Percentiles rank a stretch among this genome's conserved stretches.
These are phyloP conservation scores for Trichoderma aggressivum DNA, from an alignment of 2,329 filamentous ascomycete genomes.

Conservation along the genomic window DNA sequence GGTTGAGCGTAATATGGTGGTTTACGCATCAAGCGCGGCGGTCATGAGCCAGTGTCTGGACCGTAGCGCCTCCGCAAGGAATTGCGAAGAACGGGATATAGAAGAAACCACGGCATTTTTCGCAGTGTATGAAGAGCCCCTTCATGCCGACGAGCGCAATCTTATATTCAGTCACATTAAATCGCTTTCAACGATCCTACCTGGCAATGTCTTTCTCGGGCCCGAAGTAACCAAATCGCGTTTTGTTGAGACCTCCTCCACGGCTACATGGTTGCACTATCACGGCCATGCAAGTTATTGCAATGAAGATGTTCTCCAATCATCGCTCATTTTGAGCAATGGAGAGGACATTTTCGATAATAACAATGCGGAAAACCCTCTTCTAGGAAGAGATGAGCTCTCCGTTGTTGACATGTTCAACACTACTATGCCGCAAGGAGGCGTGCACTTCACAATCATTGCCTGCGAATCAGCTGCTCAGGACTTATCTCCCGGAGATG, in stretches of 20 bases:
- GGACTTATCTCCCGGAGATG: not conserved
- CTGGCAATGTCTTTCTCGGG: not conserved
- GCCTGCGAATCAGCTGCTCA: not conserved
- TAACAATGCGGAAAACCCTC: not conserved
- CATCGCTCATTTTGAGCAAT: not conserved
- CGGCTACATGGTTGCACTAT: not conserved
- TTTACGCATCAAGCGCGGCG: not conserved
- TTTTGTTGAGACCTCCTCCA: not conserved
- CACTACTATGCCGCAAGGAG: not conserved
- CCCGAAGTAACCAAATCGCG: not conserved
- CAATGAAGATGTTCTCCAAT: not conserved
- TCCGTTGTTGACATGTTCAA: not conserved
- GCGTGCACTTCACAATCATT: not conserved
- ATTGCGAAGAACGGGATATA: not conserved
- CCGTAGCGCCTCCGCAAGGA: not conserved
- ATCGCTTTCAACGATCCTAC: not conserved
- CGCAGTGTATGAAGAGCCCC: not conserved
- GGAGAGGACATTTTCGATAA: not conserved
- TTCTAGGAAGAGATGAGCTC: not conserved
- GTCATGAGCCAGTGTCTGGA: not conserved
- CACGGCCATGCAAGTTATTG: not conserved
- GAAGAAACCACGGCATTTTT: not conserved
- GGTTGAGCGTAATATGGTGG: not conserved
- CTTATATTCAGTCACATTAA: not conserved
- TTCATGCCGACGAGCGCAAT: not conserved